Evolutionary conservation across 2,329 filamentous ascomycete species (phyloP).

Genomic region (Exophiala oligosperma): DNA sequence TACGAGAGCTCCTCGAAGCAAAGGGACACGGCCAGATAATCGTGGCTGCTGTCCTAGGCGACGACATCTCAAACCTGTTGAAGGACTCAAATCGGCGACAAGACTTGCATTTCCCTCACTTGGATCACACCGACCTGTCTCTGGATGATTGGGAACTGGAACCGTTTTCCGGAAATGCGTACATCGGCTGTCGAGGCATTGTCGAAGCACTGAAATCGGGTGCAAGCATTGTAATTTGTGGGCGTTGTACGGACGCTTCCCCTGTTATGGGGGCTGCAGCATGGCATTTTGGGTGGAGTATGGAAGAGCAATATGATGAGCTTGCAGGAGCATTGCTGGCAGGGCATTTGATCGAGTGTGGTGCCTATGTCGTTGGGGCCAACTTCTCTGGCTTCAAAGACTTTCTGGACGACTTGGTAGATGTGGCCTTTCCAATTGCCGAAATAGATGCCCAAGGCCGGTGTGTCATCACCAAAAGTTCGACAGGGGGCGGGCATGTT

Average conservation of each 20-base stretch:
- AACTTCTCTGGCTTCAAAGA: slow-evolving; percentile 35
- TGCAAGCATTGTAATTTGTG: slow-evolving; percentile 35
- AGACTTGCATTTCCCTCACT: background rate
- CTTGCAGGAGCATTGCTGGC: slow-evolving; percentile 27
- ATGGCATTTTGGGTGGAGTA: slow-evolving; percentile 26
- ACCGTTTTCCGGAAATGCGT: slow-evolving; percentile 34
- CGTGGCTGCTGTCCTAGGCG: background rate
- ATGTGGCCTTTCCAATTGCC: slow-evolving; percentile 45
- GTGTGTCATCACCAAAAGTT: slow-evolving; percentile 50
- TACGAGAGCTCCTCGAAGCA: slow-evolving; percentile 2
- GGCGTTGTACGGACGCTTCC: slow-evolving; percentile 33
- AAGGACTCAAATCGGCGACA: background rate
- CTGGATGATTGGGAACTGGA: background rate
- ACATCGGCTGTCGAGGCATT: slow-evolving; percentile 50
- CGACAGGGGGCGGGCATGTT: slow-evolving; percentile 42
- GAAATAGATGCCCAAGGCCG: slow-evolving; percentile 48
- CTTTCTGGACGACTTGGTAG: slow-evolving; percentile 42
- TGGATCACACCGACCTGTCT: background rate
- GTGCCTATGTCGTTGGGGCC: slow-evolving; percentile 25
- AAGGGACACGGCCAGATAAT: background rate
- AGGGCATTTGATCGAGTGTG: slow-evolving; percentile 38
- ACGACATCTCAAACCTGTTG: background rate
- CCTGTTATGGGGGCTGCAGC: slow-evolving; percentile 29
- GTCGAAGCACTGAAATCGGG: slow-evolving; percentile 31
- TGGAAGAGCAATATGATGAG: slow-evolving; percentile 20